Evolutionary conservation across 2,329 filamentous ascomycete species (phyloP).

Genomic region (Gnomoniopsis smithogilvyi): DNA sequence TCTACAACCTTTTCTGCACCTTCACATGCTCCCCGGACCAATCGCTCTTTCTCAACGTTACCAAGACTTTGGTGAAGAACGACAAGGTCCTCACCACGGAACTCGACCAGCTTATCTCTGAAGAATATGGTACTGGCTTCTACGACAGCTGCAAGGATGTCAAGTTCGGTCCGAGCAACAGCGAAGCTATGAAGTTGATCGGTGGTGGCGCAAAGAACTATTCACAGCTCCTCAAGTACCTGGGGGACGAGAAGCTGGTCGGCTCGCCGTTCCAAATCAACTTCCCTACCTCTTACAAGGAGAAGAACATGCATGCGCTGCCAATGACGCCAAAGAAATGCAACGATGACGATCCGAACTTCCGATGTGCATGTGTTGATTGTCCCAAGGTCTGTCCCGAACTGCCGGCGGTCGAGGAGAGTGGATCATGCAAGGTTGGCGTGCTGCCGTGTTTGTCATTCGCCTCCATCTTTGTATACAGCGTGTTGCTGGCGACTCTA

Average conservation of each 20-base stretch:
- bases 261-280: slow-evolving; percentile 99
- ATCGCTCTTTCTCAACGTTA: slow-evolving; percentile 92
- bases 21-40: slow-evolving; percentile 98
- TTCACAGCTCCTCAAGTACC: slow-evolving; percentile 79
- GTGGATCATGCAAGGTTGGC: slow-evolving; percentile 76
- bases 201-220: slow-evolving; percentile 93
- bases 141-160: slow-evolving; percentile 99
- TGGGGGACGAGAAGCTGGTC: slow-evolving; percentile 85
- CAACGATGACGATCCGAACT: slow-evolving; percentile 82
- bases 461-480: slow-evolving; percentile 83
- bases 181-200: slow-evolving; percentile 92
- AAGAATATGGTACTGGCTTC: slow-evolving; percentile 81
- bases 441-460: slow-evolving; percentile 91
- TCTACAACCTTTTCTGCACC: slow-evolving; percentile 96
- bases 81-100: slow-evolving; percentile 72
- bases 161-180: slow-evolving; percentile 93
- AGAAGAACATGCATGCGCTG: slow-evolving; percentile 68
- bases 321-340: slow-evolving; percentile 77
- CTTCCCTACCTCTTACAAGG: slow-evolving; percentile 64
- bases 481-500: slow-evolving; percentile 67
- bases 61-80: slow-evolving; percentile 61
- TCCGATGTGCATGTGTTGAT: slow-evolving; percentile 90
- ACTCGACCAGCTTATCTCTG: slow-evolving; percentile 83
- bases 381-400: slow-evolving; percentile 83
- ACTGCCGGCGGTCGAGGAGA: slow-evolving; percentile 70